Percentiles rank a stretch among this genome's conserved stretches.
Conservation (phyloP, 176 grass and related monocot species). For the Eremochloa ophiuroides region DNA sequence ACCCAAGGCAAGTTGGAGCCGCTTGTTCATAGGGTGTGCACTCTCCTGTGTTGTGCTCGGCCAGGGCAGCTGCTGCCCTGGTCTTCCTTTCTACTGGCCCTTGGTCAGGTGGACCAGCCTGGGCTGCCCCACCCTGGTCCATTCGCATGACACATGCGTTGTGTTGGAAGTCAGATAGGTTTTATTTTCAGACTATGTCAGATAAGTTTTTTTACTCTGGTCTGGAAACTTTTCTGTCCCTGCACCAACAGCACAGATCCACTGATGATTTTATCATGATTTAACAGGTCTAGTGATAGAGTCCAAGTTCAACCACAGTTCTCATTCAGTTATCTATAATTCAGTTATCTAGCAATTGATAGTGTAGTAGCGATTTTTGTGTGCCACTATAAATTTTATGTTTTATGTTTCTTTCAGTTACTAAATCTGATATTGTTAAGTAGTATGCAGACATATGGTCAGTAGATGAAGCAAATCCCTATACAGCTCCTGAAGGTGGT, state of each 20-base stretch:
- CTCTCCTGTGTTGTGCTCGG: background rate
- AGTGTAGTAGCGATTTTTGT: background rate
- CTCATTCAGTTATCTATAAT: background rate
- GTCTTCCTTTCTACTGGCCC: background rate
- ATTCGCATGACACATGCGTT: background rate
- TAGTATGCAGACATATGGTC: slow-evolving; percentile 91
- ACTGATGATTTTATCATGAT: background rate
- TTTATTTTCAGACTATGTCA: background rate
- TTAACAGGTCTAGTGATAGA: background rate
- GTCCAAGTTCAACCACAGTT: background rate
- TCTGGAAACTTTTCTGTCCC: background rate
- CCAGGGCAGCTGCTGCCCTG: background rate
- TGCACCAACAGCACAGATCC: background rate
- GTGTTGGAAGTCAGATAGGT: background rate
- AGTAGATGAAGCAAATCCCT: slow-evolving; percentile 70
- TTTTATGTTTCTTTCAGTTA: background rate
- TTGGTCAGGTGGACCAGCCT: background rate
- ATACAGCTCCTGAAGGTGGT: slow-evolving; percentile 60
- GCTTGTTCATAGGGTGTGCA: background rate
- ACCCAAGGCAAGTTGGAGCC: background rate
- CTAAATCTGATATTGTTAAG: slow-evolving; percentile 19
- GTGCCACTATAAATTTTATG: background rate
- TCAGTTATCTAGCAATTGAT: background rate
- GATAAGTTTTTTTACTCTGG: background rate
- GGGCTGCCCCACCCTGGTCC: background rate